Percentiles rank a stretch among this genome's conserved stretches.
Conservation (phyloP, 1,284 basidiomycete species). For the Cutaneotrichosporon sp. region DNA sequence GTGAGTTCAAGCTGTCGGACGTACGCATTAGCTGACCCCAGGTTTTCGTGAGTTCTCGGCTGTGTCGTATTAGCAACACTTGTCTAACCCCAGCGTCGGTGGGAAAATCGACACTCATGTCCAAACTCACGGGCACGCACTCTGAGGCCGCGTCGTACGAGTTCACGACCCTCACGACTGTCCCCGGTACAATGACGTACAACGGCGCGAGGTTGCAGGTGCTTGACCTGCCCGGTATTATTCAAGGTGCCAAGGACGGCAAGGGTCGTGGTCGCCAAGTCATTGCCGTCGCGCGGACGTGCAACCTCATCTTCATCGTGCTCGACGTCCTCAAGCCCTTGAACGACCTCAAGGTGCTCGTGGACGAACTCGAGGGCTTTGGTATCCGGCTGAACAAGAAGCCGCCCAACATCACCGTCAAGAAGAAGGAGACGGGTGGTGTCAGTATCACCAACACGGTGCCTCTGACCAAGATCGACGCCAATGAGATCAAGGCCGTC, state of each 20-base stretch:
- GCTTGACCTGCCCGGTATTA: constrained; percentile 62
- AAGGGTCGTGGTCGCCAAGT: constrained; percentile 96
- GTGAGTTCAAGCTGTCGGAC: neutral
- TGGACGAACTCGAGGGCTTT: constrained; percentile 90
- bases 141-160: constrained; percentile 98
- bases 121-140: constrained; percentile 94
- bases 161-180: constrained; percentile 69
- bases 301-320: constrained; percentile 98
- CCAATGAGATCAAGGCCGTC: constrained; percentile 94
- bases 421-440: constrained; percentile 93
- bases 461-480: constrained; percentile 92
- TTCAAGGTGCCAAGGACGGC: constrained; percentile 97
- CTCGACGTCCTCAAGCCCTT: constrained; percentile 96
- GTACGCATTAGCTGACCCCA: neutral
- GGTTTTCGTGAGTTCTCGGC: neutral
- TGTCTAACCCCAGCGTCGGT: constrained; percentile 1
- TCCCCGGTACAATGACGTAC: constrained; percentile 80
- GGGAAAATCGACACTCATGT: constrained; percentile 89
- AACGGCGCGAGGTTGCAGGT: constrained; percentile 61
- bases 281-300: constrained; percentile 89
- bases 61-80: neutral
- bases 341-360: constrained; percentile 87
- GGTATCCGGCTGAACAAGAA: constrained; percentile 95
- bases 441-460: constrained; percentile 81
- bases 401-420: constrained; percentile 80